Conservation (phyloP, 2,329 filamentous ascomycete genomes). For the Knufia fluminis region DNA sequence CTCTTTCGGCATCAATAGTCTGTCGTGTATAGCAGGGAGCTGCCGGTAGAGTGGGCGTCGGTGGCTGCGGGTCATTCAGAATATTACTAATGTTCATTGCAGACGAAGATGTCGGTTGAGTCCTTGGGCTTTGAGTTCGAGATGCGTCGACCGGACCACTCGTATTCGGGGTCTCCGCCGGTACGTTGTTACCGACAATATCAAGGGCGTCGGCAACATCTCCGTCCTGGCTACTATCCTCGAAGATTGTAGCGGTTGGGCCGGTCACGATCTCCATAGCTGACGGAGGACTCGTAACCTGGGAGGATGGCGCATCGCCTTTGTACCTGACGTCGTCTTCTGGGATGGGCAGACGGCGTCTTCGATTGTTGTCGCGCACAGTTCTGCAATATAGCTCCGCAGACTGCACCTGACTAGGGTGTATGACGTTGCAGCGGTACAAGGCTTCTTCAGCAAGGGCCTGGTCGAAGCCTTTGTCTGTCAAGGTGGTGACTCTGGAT, state of each 20-base stretch:
- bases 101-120: constrained; percentile 9
- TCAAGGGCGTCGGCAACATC: constrained; percentile 2
- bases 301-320: constrained; percentile 1
- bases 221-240: constrained; percentile 8
- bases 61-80: constrained; percentile 12
- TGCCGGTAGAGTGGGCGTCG: background rate
- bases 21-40: constrained; percentile 47
- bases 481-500: constrained; percentile 37
- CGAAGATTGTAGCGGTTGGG: constrained; percentile 7
- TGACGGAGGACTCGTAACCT: constrained; percentile 1
- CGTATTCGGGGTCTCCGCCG: constrained; percentile 10
- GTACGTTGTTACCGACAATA: constrained; percentile 10
- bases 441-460: constrained; percentile 67
- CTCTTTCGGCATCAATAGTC: constrained; percentile 67
- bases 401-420: constrained; percentile 28
- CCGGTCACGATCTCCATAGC: background rate
- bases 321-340: constrained; percentile 13
- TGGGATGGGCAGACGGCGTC: constrained; percentile 57
- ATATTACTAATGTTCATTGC: constrained; percentile 18
- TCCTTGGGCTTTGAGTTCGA: background rate
- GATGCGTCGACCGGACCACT: background rate
- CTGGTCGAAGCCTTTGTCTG: constrained; percentile 45
- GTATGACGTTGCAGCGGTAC: constrained; percentile 64
- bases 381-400: constrained; percentile 68
- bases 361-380: constrained; percentile 48